Percentiles rank a stretch among this genome's conserved stretches.
phyloP scores from a whole-genome alignment of 192 early-diverging fungal species.

The Rhizophagus sp. region DNA sequence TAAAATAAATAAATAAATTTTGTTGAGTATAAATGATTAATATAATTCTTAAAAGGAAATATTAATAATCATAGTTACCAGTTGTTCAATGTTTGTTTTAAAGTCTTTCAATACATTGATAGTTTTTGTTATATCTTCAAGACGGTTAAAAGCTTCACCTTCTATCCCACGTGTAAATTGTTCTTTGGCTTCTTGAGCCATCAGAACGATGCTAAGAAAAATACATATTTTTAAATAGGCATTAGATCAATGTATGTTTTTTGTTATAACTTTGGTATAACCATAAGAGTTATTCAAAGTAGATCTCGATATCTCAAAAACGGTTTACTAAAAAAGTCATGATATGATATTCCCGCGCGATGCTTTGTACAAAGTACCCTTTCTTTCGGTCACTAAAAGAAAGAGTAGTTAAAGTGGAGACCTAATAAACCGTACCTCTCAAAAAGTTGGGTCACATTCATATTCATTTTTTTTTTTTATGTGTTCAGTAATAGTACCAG shows the following conservation, averaged over 20 bases:
- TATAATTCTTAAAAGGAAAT: not conserved
- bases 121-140: conserved; percentile 30
- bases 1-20: not conserved
- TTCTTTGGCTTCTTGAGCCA: conserved; percentile 30
- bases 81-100: conserved; percentile 13
- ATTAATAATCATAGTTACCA: conserved; percentile 7
- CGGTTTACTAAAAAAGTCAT: not conserved
- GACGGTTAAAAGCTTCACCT: conserved; percentile 26
- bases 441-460: conserved; percentile 32
- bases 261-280: not conserved
- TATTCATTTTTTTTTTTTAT: conserved; percentile 2
- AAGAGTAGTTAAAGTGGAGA: not conserved
- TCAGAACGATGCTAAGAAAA: conserved; percentile 10
- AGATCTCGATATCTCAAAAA: not conserved
- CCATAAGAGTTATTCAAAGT: not conserved
- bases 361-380: not conserved
- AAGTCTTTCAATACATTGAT: conserved; percentile 30
- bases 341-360: not conserved
- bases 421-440: conserved; percentile 22
- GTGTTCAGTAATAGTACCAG: not conserved
- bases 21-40: not conserved
- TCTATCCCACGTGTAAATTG: conserved; percentile 26
- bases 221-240: not conserved
- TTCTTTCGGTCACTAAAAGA: conserved; percentile 1
- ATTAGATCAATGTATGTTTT: not conserved